Percentiles rank a stretch among this genome's conserved stretches.
Conservation (phyloP, 2,329 filamentous ascomycete genomes). For the Hymenoscyphus scutula region DNA sequence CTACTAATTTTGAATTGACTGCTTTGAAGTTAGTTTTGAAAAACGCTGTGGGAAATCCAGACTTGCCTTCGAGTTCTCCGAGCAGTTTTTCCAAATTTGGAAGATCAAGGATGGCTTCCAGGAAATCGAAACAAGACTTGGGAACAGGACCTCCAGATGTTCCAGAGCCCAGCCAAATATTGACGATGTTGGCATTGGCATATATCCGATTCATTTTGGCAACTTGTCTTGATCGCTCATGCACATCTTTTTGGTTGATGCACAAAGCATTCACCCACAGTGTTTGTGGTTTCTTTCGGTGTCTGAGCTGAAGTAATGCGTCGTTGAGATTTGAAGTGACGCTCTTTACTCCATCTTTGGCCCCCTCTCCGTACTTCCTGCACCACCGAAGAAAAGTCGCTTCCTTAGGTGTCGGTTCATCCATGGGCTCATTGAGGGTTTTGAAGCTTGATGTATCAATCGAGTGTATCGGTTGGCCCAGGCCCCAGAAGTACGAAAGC, state of each 20-base stretch:
- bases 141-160: no score
- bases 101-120: neutral
- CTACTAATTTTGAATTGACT: neutral
- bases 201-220: conserved; percentile 34
- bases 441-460: neutral
- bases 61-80: neutral
- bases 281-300: neutral
- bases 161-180: conserved; percentile 33
- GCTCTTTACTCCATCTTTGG: neutral
- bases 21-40: neutral
- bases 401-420: neutral
- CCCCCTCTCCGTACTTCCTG: neutral
- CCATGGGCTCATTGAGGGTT: neutral
- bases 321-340: neutral
- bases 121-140: neutral
- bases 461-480: neutral
- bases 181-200: conserved; percentile 23
- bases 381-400: neutral
- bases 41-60: neutral
- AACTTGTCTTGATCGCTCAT: conserved; percentile 31
- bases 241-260: conserved; percentile 31
- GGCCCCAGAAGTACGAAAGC: conserved; percentile 2
- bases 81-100: neutral
- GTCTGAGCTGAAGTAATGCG: neutral
- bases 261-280: conserved; percentile 36